Evolutionary conservation across 2,329 filamentous ascomycete genomes (phyloP).

Genomic region (Fusarium sp.): DNA sequence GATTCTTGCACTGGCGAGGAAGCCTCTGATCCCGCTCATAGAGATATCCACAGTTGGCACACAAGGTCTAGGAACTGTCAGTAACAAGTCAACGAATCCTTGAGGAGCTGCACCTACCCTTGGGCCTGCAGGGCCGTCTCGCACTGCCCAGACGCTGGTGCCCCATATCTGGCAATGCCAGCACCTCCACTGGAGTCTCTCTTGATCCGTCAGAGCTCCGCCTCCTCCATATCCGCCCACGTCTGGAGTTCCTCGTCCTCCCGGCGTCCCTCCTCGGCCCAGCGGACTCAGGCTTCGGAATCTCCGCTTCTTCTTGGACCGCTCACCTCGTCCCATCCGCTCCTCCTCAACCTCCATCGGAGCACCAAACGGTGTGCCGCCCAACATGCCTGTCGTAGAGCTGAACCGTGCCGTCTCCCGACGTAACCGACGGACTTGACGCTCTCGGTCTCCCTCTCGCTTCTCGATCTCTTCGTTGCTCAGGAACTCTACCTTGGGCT

Average conservation of each 20-base stretch:
- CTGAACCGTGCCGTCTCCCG: constrained; percentile 94
- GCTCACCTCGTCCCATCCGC: constrained; percentile 89
- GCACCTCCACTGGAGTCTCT: constrained; percentile 88
- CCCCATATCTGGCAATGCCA: constrained; percentile 90
- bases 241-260: constrained; percentile 84
- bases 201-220: constrained; percentile 77
- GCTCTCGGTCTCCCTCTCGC: constrained; percentile 91
- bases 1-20: constrained; percentile 64
- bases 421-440: constrained; percentile 86
- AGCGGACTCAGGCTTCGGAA: constrained; percentile 90
- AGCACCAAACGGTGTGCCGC: constrained; percentile 75
- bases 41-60: constrained; percentile 90
- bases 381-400: constrained; percentile 83
- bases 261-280: constrained; percentile 72
- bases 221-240: constrained; percentile 79
- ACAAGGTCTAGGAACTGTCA: constrained; percentile 74
- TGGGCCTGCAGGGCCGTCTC: constrained; percentile 87
- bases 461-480: constrained; percentile 98
- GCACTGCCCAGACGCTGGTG: constrained; percentile 91
- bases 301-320: constrained; percentile 94
- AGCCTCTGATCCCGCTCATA: constrained; percentile 90
- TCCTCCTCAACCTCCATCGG: constrained; percentile 75
- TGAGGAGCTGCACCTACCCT: constrained; percentile 69
- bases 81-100: constrained; percentile 1
- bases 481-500: constrained; percentile 82